Evolutionary conservation across 176 grass and related monocot species (phyloP), one percentile per base, ranked within the genome.

Genomic region (Oryza meyeriana): DNA sequence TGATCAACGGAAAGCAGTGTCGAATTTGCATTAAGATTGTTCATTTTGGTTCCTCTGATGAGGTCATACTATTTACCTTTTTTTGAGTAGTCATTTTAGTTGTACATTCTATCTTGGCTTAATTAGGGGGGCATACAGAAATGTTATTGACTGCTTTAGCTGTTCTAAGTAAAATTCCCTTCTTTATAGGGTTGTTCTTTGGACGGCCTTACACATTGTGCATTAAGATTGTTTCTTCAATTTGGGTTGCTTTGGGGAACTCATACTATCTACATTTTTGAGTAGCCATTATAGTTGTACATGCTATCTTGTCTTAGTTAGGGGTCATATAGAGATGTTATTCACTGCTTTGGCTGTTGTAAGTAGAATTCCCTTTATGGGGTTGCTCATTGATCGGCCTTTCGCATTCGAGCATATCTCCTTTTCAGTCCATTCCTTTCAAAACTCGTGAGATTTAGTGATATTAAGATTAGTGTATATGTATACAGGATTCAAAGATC

Each of bases 301-400:
- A 30, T 88, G 58, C 66, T 73, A 78, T 79, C 40, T 58, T 83
- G 86, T 80, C 29, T 88, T 88, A 83, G 74, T 83, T 79, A 73
- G 61, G 66, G 29, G 74, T 74, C 66, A 72, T 78, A 88, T 39
- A 79, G 5, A 80, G 32, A 87, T 40, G 26, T 5, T 66, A 13
- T 30, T 82, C 61, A 50, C 25, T 44, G 4, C 6, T 42, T 81
- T 12, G 35, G 69, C 12, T 82, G 13, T 75, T 80, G 42, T 4
- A 8, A 33, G 28, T 32, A 20, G 26, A 55, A 72, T 59, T 32
- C 35, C 33, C 8, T 72, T 24, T 42, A 8, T 5, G 8, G 16
- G 36, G 22, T 32, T 77, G 78, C 58, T 82, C 16, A n/a, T 41
- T 77, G 61, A 88, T 33, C 11, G 25, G 73, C 67, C 61, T 52